Conservation (phyloP, 2,329 filamentous ascomycete species). For the Cordyceps farinosa region DNA sequence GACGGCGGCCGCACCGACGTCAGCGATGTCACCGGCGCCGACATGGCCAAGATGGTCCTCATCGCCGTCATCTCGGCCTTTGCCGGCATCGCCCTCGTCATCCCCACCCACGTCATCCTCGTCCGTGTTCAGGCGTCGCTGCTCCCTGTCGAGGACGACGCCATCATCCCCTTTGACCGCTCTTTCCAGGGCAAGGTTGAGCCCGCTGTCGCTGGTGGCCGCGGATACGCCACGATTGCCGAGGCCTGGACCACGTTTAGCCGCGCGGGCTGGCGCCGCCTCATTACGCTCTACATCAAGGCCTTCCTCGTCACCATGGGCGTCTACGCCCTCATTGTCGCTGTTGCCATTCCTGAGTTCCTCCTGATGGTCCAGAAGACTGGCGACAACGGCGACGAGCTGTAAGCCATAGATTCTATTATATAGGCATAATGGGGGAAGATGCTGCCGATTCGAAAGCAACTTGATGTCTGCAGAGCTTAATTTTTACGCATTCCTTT, state of each 20-base stretch:
- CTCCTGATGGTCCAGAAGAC: constrained; percentile 37
- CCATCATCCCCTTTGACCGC: constrained; percentile 87
- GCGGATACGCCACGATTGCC: constrained; percentile 63
- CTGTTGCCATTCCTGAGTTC: constrained; percentile 50
- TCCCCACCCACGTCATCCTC: constrained; percentile 74
- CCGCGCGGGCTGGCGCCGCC: constrained; percentile 65
- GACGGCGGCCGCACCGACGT: constrained; percentile 28
- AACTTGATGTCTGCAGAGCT: neutral
- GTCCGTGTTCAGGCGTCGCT: constrained; percentile 84
- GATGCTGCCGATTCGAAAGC: neutral
- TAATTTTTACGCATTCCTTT: neutral
- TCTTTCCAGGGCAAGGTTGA: constrained; percentile 75
- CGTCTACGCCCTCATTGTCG: constrained; percentile 42
- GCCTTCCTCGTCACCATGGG: constrained; percentile 54
- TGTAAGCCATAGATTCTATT: neutral
- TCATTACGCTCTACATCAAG: constrained; percentile 75
- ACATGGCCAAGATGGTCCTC: constrained; percentile 44
- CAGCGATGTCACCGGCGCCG: constrained; percentile 36
- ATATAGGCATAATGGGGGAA: neutral
- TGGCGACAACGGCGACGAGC: constrained; percentile 10
- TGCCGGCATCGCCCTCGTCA: constrained; percentile 59
- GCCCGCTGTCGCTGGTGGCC: constrained; percentile 69
- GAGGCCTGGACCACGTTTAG: constrained; percentile 81
- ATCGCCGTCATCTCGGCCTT: constrained; percentile 45
- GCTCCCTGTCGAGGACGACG: constrained; percentile 74